Evolutionary conservation across 345 rosid species (phyloP).

Genomic region (Microthlaspi erraticum): DNA sequence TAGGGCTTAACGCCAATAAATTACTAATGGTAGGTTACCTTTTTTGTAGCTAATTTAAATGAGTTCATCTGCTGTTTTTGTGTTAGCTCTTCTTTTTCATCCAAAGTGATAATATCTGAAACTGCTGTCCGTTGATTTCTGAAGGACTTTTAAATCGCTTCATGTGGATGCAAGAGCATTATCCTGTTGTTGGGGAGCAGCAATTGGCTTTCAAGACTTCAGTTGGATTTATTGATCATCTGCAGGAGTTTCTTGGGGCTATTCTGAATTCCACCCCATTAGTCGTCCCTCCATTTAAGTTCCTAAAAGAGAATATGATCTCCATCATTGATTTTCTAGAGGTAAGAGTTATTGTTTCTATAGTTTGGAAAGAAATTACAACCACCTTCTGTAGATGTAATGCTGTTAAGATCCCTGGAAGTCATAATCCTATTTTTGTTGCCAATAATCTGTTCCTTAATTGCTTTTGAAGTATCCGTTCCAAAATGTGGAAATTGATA

Average conservation of each 20-base stretch:
- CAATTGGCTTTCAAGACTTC: conserved; percentile 79
- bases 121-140: conserved; percentile 27
- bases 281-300: conserved; percentile 66
- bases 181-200: conserved; percentile 69
- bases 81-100: conserved; percentile 25
- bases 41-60: background rate
- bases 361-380: conserved; percentile 1
- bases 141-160: conserved; percentile 90
- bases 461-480: conserved; percentile 20
- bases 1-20: background rate
- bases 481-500: background rate
- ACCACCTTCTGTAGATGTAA: conserved; percentile 13
- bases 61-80: conserved; percentile 16
- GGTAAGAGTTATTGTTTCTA: conserved; percentile 52
- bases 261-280: conserved; percentile 69
- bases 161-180: conserved; percentile 85
- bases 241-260: conserved; percentile 88
- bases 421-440: background rate
- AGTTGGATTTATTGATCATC: conserved; percentile 86
- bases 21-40: background rate
- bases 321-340: conserved; percentile 64
- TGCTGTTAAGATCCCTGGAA: conserved; percentile 23
- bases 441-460: conserved; percentile 12
- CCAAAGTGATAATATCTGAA: conserved; percentile 22
- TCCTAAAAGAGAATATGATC: conserved; percentile 55